Evolutionary conservation across 176 grass and related monocot genomes (phyloP).

Genomic region (Oropetium thomaeum): DNA sequence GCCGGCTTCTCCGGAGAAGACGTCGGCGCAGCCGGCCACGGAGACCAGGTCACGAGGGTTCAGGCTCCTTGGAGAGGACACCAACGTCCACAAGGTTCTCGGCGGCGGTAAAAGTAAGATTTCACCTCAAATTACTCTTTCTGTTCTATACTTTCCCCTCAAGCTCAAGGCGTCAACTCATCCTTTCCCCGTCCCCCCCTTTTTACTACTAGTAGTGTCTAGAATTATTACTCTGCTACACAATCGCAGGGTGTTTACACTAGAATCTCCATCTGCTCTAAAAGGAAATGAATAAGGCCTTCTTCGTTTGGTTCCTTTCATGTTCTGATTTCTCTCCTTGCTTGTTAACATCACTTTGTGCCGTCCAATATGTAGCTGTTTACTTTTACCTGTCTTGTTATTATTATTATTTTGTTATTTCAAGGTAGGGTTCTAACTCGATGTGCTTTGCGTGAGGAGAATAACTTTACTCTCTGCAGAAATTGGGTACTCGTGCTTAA

Average conservation of each 20-base stretch:
- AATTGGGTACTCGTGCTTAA: background rate
- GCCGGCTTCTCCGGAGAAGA: constrained; percentile 37
- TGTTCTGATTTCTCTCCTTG: background rate
- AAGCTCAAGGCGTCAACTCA: no score
- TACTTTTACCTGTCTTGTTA: no score
- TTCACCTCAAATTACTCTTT: no score
- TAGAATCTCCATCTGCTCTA: background rate
- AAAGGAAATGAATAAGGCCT: background rate
- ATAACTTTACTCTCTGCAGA: background rate
- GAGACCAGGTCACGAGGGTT: constrained; percentile 41
- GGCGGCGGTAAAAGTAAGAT: constrained; percentile 87
- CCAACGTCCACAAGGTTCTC: constrained; percentile 66
- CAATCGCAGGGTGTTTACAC: no score
- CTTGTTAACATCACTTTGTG: background rate
- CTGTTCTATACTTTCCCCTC: background rate
- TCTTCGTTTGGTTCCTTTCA: background rate
- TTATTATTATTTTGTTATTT: background rate
- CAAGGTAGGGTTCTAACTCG: background rate
- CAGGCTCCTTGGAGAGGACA: constrained; percentile 72
- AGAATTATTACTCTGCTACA: background rate
- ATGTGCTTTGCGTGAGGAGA: background rate
- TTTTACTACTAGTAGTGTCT: no score
- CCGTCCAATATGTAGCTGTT: background rate
- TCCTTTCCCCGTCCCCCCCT: background rate
- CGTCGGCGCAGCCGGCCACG: background rate